Base-by-base conservation (phyloP, 2,329 filamentous ascomycete genomes). In the Calonectria hongkongensis region DNA sequence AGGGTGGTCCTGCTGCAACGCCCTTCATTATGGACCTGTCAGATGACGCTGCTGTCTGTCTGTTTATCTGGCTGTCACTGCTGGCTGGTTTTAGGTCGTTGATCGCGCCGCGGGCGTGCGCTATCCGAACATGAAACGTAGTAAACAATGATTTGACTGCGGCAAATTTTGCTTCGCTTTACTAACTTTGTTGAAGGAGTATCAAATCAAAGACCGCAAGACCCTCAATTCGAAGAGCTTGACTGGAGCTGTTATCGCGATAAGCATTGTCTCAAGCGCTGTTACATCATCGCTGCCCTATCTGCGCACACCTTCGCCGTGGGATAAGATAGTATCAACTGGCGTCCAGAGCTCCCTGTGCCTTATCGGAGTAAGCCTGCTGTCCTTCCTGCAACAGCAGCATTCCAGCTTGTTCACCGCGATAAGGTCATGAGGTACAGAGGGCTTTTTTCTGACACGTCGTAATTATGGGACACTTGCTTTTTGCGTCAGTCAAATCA, bases 1-100 rank as follows among this genome's bases (percentile, higher is more conserved):
- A 81, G 41, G 82, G 81, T 65, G 82, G 79, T 65, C 83, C 84
- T 69, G 84, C 83, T 65, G 80, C 78, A 64, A 86, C 80, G 56
- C 84, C 83, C 72, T 77, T 81, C 80, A 83, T 84, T 33, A 48
- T 80, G 68, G 30, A 62, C 58, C 41, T 70, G 36, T 18, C 21
- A 36, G 48, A 63, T 47, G 41, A 58, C 36, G 21, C 74, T 54
- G 72, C 64, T 56, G 27, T 58, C 43, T 71, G 70, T 13, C 10
- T 36, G 33, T 13, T 71, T 54, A 70, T 36, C 60, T 51, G 27
- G 54, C 43, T 71, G 70, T 51, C 41, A 47, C 62, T 65, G 51
- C 48, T 68, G 65, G 36, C 62, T 16, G 41, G 18, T 51, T 33
- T 33, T 18, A 21, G 45, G 47, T 51, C 28, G 43, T 54, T 56